Evolutionary conservation across 2,329 filamentous ascomycete genomes (phyloP), one percentile per base, ranked within the genome.

Genomic region (Pseudocercospora ulei): DNA sequence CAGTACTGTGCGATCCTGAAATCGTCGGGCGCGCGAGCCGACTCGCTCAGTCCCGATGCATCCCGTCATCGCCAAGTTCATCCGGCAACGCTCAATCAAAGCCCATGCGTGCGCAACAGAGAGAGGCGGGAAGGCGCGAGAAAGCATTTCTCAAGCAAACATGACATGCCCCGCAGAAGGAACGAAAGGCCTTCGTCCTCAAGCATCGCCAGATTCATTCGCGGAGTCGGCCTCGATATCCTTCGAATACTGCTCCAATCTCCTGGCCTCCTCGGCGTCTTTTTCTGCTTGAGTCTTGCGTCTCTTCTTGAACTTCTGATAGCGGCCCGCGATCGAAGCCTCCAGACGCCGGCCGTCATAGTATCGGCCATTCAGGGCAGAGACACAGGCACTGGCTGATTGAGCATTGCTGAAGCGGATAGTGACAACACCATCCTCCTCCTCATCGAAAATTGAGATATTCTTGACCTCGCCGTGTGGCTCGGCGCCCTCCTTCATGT

Each of bases 381-480:
- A 54, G 25, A 88, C 75, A 58, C 85, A 94, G 5, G 73, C 76
- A 41, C 68, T 67, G 2, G 87, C 88, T 2, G 80, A 73, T 42
- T 81, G 75, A 3, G 73, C 67, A 24, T 81, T 76, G 39, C 70
- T 67, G 65, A 94, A 98, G 53, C 81, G 78, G 47, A 98, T 82
- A 38, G 78, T 87, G 5, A 87, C 81, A 23, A 96, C 73, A 11
- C 90, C 90, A 0, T 85, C 81, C 3, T 74, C 65, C 62, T 98
- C 92, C 48, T 79, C 70, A 59, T 98, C 90, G 59, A 82, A 98
- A 9, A 98, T 67, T 2, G 90, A 78, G 25, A 96, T 83, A 56
- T 92, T 95, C 19, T 86, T 93, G 22, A 96, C 84, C 14, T 79
- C 71, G 2, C 90, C 90, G 8, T 90, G 68, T 63, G 92, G 92